Percentiles rank a stretch among this genome's conserved stretches.
Conservation (phyloP, 345 rosid genomes). For the Bretschneidera sinensis region DNA sequence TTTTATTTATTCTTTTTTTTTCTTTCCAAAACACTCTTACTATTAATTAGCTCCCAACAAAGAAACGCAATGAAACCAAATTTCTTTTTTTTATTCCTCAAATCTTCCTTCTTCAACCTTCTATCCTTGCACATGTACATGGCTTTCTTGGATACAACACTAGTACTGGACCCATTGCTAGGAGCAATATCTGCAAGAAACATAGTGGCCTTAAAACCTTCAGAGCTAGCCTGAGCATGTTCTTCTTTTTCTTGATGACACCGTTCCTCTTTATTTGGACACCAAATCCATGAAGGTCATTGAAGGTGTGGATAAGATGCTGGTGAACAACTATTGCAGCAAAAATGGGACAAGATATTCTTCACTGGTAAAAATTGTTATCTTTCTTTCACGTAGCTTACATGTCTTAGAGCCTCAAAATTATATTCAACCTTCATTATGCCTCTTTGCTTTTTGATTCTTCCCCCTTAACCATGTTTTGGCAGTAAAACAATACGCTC, state of each 20-base stretch:
- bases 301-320: constrained; percentile 62
- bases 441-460: too few relatives aligned
- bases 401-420: too few relatives aligned
- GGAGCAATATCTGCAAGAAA: constrained; percentile 97
- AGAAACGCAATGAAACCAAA: too few relatives aligned
- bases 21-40: too few relatives aligned
- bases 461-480: too few relatives aligned
- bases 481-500: too few relatives aligned
- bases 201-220: constrained; percentile 63
- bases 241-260: constrained; percentile 49
- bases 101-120: too few relatives aligned
- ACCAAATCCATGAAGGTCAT: constrained; percentile 55
- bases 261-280: constrained; percentile 65
- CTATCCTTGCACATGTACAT: too few relatives aligned
- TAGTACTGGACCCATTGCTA: constrained; percentile 70
- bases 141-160: constrained; percentile 43
- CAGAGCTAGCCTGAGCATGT: constrained; percentile 65
- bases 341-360: constrained; percentile 91
- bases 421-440: too few relatives aligned
- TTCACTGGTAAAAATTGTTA: constrained; percentile 94
- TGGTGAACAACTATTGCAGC: constrained; percentile 45
- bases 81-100: too few relatives aligned
- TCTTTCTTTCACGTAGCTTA: not conserved
- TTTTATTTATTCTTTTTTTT: too few relatives aligned
- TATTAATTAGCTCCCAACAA: too few relatives aligned